phyloP scores from a whole-genome alignment of 148 eudicot species.

The Drosera capensis region DNA sequence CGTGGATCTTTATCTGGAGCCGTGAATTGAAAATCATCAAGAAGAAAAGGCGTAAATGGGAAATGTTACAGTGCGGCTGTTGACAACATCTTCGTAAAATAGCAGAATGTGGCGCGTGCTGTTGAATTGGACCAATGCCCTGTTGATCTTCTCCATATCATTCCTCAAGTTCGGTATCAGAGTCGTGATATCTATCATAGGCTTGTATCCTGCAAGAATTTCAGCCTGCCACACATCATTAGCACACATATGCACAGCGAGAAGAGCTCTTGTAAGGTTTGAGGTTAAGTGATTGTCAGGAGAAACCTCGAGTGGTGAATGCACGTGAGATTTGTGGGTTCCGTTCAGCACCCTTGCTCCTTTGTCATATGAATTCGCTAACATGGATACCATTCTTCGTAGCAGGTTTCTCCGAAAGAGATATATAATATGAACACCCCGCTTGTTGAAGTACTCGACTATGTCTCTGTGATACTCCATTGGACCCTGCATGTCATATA shows the following conservation, averaged over 20 bases:
- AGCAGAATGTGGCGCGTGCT: constrained; percentile 46
- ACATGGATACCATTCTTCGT: constrained; percentile 78
- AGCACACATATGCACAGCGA: not conserved
- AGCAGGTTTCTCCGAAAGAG: constrained; percentile 78
- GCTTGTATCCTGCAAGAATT: constrained; percentile 55
- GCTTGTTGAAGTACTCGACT: constrained; percentile 46
- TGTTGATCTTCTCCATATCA: constrained; percentile 20
- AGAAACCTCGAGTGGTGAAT: constrained; percentile 62
- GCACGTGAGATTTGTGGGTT: constrained; percentile 88
- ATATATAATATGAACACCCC: constrained; percentile 60
- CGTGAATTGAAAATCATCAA: not conserved
- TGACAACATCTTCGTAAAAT: constrained; percentile 57
- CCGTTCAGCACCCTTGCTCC: constrained; percentile 69
- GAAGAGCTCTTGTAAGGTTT: not conserved
- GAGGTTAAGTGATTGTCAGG: constrained; percentile 6
- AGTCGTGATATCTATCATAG: constrained; percentile 25
- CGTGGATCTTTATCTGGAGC: not conserved
- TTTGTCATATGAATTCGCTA: constrained; percentile 73
- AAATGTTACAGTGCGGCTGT: constrained; percentile 34
- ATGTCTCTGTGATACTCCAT: constrained; percentile 63
- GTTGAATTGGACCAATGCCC: constrained; percentile 36
- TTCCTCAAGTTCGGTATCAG: constrained; percentile 20
- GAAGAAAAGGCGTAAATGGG: not conserved
- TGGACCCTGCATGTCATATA: constrained; percentile 36
- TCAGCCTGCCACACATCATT: constrained; percentile 34